These are phyloP conservation scores for Leccinellum albellum DNA, from an alignment of 768 basidiomycete species.

Conservation along the genomic window DNA sequence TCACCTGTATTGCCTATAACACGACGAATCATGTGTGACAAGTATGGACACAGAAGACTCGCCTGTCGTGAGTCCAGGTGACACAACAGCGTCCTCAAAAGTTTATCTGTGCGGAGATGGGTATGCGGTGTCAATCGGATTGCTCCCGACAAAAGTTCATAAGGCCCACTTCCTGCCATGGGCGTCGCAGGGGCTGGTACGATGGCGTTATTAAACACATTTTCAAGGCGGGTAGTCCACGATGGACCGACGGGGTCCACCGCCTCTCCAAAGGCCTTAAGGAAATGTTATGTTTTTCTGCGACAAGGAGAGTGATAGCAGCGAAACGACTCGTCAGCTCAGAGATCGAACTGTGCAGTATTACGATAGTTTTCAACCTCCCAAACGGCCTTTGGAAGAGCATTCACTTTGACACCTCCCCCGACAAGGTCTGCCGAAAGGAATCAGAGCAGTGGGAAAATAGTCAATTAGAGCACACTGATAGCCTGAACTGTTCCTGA, in stretches of 20 bases:
- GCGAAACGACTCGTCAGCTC: conserved; percentile 13
- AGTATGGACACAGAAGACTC: neutral
- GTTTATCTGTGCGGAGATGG: conserved; percentile 25
- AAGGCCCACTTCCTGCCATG: conserved; percentile 34
- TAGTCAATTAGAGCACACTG: conserved; percentile 12
- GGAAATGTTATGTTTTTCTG: conserved; percentile 39
- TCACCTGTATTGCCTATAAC: conserved; percentile 23
- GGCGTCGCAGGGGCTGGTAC: conserved; percentile 44
- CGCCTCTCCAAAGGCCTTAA: conserved; percentile 38
- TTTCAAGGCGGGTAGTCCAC: conserved; percentile 33
- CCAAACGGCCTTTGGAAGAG: conserved; percentile 40
- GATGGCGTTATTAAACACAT: conserved; percentile 34
- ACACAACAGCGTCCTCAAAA: conserved; percentile 30
- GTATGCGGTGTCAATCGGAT: conserved; percentile 38
- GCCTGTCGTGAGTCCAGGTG: conserved; percentile 32
- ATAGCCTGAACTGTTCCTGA: conserved; percentile 29
- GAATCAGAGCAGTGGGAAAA: conserved; percentile 18
- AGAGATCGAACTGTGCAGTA: conserved; percentile 23
- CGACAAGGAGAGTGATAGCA: conserved; percentile 1
- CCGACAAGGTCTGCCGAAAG: conserved; percentile 37
- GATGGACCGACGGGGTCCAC: conserved; percentile 23
- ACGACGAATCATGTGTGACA: neutral
- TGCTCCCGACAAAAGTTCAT: conserved; percentile 39
- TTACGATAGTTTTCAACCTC: conserved; percentile 35
- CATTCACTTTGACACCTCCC: conserved; percentile 44